These are phyloP conservation scores for Rhizopus microsporus DNA, from an alignment of 371 early-diverging fungal genomes.

Conservation along the genomic window DNA sequence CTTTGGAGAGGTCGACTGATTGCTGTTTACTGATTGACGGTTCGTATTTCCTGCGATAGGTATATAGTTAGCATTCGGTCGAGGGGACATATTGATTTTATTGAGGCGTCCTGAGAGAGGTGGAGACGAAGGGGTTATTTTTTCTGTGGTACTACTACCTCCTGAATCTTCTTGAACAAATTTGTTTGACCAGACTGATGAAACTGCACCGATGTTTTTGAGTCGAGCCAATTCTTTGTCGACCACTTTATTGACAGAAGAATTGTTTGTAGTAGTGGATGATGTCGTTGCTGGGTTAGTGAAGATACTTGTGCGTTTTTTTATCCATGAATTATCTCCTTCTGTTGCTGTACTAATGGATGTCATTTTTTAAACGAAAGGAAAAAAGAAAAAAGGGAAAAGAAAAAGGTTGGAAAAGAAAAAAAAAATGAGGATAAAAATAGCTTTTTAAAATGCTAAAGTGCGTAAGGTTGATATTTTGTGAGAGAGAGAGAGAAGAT, in stretches of 20 bases:
- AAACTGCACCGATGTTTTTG: constrained; percentile 28
- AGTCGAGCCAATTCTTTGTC: constrained; percentile 30
- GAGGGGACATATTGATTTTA: constrained; percentile 23
- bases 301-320: constrained; percentile 21
- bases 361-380: constrained; percentile 4
- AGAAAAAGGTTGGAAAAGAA: neutral
- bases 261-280: neutral
- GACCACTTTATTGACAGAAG: constrained; percentile 12
- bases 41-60: constrained; percentile 11
- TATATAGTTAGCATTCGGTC: constrained; percentile 23
- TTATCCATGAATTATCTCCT: constrained; percentile 20
- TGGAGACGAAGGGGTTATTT: constrained; percentile 8
- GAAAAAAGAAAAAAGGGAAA: constrained; percentile 2
- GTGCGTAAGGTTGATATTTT: too few relatives aligned
- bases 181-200: constrained; percentile 31
- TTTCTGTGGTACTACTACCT: constrained; percentile 15
- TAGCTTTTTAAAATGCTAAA: neutral
- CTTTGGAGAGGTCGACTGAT: constrained; percentile 12
- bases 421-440: constrained; percentile 2
- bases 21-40: neutral
- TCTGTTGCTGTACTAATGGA: constrained; percentile 8
- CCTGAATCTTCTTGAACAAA: constrained; percentile 32
- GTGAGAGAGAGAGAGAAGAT: neutral
- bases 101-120: constrained; percentile 13
- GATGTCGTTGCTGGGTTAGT: constrained; percentile 2